Conservation (phyloP, 2,329 filamentous ascomycete genomes). For the Penicillium sp. region DNA sequence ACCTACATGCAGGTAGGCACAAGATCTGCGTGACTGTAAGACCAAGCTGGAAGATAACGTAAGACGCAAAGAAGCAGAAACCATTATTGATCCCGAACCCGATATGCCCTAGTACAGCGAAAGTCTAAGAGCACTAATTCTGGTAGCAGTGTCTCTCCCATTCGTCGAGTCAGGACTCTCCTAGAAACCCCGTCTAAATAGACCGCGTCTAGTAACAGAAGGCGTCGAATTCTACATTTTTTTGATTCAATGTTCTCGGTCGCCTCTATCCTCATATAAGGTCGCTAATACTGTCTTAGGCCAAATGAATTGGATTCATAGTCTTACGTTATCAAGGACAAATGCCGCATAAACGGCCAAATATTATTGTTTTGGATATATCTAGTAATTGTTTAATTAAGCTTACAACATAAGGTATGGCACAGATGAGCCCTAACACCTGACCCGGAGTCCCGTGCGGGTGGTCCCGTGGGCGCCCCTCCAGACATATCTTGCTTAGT, state of each 20-base stretch:
- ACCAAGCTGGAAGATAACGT: background rate
- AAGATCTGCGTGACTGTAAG: constrained; percentile 1
- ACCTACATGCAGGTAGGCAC: too few species aligned
- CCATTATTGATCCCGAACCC: background rate
- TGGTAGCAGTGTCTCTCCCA: background rate
- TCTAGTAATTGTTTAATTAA: background rate
- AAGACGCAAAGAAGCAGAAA: background rate
- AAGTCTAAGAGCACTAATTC: background rate
- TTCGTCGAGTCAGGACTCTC: constrained; percentile 1
- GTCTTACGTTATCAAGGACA: background rate
- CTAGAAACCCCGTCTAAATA: too few species aligned
- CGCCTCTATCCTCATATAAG: too few species aligned
- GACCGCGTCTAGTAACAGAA: too few species aligned
- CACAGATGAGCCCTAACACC: background rate
- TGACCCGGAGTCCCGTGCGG: background rate
- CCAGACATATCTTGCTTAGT: constrained; percentile 4
- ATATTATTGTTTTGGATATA: background rate
- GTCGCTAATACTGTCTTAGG: too few species aligned
- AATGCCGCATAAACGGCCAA: background rate
- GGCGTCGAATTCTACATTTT: background rate
- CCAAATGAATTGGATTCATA: background rate
- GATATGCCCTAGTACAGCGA: background rate
- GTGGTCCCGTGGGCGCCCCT: background rate
- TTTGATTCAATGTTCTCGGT: too few species aligned
- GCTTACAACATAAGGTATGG: background rate